Conservation (phyloP, 208 protist genomes). For the Naegleria gruberi region DNA sequence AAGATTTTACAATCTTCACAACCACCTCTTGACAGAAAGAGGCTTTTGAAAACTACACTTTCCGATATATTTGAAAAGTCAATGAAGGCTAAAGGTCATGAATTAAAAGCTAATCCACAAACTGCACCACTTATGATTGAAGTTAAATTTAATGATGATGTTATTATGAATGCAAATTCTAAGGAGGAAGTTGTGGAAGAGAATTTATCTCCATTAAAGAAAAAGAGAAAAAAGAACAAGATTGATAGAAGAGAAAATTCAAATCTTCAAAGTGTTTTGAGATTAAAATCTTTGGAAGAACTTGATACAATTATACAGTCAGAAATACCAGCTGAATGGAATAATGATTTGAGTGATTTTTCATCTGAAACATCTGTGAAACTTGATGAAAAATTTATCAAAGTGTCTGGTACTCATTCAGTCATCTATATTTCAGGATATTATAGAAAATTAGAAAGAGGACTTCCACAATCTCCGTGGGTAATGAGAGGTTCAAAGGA, state of each 20-base stretch:
- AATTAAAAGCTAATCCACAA: background rate
- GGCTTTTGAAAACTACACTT: background rate
- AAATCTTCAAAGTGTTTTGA: background rate
- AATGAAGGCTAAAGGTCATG: background rate
- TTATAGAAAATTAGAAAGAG: background rate
- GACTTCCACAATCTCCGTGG: slow-evolving; percentile 7
- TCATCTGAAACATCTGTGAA: background rate
- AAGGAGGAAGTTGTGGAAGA: background rate
- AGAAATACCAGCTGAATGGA: background rate
- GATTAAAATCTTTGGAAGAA: background rate
- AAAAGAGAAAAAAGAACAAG: background rate
- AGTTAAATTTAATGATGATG: background rate
- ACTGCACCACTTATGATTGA: background rate
- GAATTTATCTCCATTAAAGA: background rate
- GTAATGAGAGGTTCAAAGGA: background rate
- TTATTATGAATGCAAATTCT: background rate
- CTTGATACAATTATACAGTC: background rate
- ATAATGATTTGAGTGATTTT: background rate
- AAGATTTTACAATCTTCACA: background rate
- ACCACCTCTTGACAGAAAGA: background rate
- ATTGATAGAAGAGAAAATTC: background rate
- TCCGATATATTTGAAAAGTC: background rate
- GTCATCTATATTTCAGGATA: background rate
- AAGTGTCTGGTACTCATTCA: background rate
- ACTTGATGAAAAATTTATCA: background rate